Evolutionary conservation across 1,139 yeast genomes (phyloP).

Genomic region (Scheffersomyces lignicola): DNA sequence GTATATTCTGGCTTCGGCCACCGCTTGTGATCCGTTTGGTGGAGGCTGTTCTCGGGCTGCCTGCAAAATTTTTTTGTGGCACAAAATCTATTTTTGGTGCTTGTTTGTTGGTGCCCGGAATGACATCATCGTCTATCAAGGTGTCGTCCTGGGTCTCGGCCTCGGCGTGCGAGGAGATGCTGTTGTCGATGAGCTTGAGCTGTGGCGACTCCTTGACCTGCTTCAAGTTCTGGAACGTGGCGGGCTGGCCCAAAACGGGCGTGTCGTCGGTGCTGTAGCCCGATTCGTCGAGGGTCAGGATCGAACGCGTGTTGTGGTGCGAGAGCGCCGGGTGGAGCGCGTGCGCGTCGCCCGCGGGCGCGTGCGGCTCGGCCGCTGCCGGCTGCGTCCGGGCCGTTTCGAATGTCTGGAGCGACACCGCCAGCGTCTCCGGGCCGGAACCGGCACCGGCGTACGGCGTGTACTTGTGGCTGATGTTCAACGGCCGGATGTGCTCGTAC

Average conservation of each 20-base stretch:
- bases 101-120: neutral
- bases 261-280: conserved; percentile 23
- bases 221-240: conserved; percentile 21
- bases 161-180: neutral
- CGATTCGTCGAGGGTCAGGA: conserved; percentile 17
- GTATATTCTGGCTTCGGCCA: too few relatives aligned
- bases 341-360: too few relatives aligned
- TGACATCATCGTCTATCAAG: conserved; percentile 18
- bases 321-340: conserved; percentile 1
- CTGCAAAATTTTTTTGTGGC: conserved; percentile 5
- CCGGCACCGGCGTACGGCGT: conserved; percentile 3
- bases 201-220: conserved; percentile 15
- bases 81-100: conserved; percentile 5
- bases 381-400: conserved; percentile 27
- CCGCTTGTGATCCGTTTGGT: too few relatives aligned
- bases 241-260: conserved; percentile 27
- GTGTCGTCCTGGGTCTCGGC: conserved; percentile 22
- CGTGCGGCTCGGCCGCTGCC: conserved; percentile 7
- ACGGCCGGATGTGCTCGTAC: conserved; percentile 3
- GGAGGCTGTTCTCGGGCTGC: too few relatives aligned
- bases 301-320: conserved; percentile 15
- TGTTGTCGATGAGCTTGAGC: conserved; percentile 12
- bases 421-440: neutral
- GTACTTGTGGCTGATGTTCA: conserved; percentile 1
- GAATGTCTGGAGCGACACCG: conserved; percentile 26